A percentile compares a stretch with the other conserved stretches of the same genome.
phyloP scores from a whole-genome alignment of 257 asterid species.

The Rhazya stricta region DNA sequence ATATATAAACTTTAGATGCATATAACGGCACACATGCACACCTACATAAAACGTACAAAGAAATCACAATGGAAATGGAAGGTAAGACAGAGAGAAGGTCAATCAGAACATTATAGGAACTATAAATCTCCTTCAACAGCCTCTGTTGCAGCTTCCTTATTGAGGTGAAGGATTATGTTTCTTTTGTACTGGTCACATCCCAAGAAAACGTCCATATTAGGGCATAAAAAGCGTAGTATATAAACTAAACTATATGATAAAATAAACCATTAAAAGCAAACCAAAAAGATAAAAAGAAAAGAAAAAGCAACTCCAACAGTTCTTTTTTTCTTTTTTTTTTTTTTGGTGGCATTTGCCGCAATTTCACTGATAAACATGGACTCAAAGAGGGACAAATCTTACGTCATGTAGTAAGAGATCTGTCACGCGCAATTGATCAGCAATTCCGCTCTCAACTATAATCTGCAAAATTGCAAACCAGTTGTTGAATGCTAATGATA shows the following conservation, averaged over 20 bases:
- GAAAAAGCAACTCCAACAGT: not conserved
- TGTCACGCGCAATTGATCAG: slow-evolving; percentile 71
- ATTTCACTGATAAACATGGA: not conserved
- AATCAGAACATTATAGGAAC: too few relatives aligned
- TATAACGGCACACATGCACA: not conserved
- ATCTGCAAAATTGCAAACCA: slow-evolving; percentile 44
- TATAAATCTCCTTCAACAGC: not conserved
- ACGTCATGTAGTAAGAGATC: slow-evolving; percentile 84
- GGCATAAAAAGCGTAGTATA: not conserved
- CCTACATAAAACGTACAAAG: not conserved
- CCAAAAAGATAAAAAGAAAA: too few relatives aligned
- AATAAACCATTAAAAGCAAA: not conserved
- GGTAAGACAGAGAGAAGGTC: not conserved
- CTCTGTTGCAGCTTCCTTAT: not conserved
- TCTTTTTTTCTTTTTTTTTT: too few relatives aligned
- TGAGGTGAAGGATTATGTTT: not conserved
- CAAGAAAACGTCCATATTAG: not conserved
- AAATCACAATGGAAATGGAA: not conserved
- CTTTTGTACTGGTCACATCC: not conserved
- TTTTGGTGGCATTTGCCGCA: not conserved
- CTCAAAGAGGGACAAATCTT: slow-evolving; percentile 26
- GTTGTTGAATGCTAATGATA: not conserved
- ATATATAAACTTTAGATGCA: not conserved
- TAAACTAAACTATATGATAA: not conserved
- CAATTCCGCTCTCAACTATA: slow-evolving; percentile 72